Conservation (phyloP, 1,284 basidiomycete genomes). For the Tilletia caries region DNA sequence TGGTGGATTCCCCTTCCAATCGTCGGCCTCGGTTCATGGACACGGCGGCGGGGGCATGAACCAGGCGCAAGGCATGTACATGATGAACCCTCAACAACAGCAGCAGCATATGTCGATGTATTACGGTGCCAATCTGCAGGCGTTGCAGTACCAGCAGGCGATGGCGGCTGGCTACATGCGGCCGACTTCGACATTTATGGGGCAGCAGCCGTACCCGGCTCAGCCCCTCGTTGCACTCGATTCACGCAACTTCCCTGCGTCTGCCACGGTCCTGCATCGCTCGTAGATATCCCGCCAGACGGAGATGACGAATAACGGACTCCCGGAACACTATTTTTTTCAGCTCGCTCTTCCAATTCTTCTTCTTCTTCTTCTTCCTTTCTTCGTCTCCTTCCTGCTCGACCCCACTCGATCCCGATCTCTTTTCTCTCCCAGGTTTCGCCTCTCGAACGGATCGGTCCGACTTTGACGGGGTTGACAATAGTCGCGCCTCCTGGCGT, state of each 20-base stretch:
- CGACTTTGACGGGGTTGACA: too few species aligned
- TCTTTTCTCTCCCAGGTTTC: too few species aligned
- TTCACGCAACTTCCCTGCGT: background rate
- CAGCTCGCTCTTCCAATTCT: too few species aligned
- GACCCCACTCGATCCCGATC: too few species aligned
- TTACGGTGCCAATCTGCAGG: background rate
- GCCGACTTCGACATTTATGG: background rate
- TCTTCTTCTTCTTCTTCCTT: background rate
- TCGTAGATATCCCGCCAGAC: background rate
- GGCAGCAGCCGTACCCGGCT: background rate
- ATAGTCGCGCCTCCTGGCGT: too few species aligned
- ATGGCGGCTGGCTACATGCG: background rate
- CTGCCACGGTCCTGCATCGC: slow-evolving; percentile 2
- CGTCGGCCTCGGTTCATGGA: too few species aligned
- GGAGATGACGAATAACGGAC: too few species aligned
- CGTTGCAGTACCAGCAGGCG: slow-evolving; percentile 6
- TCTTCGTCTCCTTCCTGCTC: background rate
- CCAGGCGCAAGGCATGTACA: background rate
- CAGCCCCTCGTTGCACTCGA: slow-evolving; percentile 5
- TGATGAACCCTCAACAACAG: background rate
- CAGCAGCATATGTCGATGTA: slow-evolving; percentile 2
- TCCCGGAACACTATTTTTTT: background rate
- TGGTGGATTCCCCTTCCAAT: too few species aligned
- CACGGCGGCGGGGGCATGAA: background rate
- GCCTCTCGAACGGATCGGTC: too few species aligned